Base-by-base conservation (phyloP, 148 eudicot genomes). In the Spergularia marina region DNA sequence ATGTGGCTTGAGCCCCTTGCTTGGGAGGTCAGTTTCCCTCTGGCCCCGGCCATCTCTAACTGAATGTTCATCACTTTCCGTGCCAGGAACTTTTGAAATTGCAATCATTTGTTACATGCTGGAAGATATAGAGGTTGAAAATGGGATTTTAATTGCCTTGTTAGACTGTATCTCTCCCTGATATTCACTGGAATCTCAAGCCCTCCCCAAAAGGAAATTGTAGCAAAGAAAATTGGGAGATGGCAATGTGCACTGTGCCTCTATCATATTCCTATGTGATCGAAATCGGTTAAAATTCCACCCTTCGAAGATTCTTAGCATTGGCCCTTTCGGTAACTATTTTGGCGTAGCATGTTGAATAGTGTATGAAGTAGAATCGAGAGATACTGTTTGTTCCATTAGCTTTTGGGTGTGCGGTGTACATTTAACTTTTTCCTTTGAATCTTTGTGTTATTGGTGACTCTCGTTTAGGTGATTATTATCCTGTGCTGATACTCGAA, bases 1-100 rank as follows among this genome's bases (percentile, higher is more conserved):
- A 66, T 94, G 66, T 94, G 98, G 98, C 98, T 94, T 81, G 97
- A 94, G 81, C 95, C 97, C 67, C 84, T 84, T 56, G 86, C 92
- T 21, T 94, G 95, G 95, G 95, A 94, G 98, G 98, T 94, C 53
- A 86, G 75, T 80, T 78, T 55, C 34, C 17, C 36, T 66, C 7
- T 12, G 14, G 4, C 57, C 25, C 61, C 52, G 6, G 4, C 13
- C 16, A 23, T 53, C 52, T 44, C 17, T 61, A 4, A 7, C 4
- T 14, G 16, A 62, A 72, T 65, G 17, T 0, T 68, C 79, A 55
- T 18, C 13, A 25, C 13, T 16, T 68, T 51, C 58, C 23, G 53
- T 16, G 14, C 17, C 17, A 41, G 30, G 63, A 52, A 20, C 68
- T 67, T 79, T n/a, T 55, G 59, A 74, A 72, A 56, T 17, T 67